Evolutionary conservation across 2,329 filamentous ascomycete species (phyloP).

Genomic region (Camillea tinctor): DNA sequence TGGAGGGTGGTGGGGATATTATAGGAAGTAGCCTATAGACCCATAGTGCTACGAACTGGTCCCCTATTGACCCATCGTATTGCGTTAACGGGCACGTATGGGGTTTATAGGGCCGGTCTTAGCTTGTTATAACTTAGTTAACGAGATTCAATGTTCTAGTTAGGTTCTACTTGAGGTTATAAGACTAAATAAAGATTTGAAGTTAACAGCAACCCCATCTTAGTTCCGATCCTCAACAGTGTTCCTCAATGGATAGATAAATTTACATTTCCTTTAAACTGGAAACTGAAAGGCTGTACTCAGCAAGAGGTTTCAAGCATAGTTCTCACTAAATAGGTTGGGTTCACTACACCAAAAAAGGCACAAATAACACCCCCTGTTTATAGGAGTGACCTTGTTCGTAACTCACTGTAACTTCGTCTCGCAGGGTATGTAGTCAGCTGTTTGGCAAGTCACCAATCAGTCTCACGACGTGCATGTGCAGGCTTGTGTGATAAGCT

Average conservation of each 20-base stretch:
- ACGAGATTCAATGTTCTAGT: too few species aligned
- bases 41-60: neutral
- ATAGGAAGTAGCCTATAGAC: too few species aligned
- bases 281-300: neutral
- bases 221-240: too few species aligned
- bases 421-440: neutral
- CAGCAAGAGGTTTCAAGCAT: neutral
- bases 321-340: neutral
- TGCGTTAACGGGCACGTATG: neutral
- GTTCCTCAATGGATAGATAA: too few species aligned
- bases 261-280: neutral
- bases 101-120: neutral
- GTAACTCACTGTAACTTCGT: neutral
- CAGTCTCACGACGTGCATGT: neutral
- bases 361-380: neutral
- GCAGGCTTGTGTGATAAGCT: neutral
- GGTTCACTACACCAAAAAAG: neutral
- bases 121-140: neutral
- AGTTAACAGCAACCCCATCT: too few species aligned
- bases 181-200: too few species aligned
- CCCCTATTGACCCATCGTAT: neutral
- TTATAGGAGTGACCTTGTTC: neutral
- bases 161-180: too few species aligned
- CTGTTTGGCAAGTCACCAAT: neutral
- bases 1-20: neutral